phyloP scores from a whole-genome alignment of 2,329 filamentous ascomycete species.

The Penicillium sp. region DNA sequence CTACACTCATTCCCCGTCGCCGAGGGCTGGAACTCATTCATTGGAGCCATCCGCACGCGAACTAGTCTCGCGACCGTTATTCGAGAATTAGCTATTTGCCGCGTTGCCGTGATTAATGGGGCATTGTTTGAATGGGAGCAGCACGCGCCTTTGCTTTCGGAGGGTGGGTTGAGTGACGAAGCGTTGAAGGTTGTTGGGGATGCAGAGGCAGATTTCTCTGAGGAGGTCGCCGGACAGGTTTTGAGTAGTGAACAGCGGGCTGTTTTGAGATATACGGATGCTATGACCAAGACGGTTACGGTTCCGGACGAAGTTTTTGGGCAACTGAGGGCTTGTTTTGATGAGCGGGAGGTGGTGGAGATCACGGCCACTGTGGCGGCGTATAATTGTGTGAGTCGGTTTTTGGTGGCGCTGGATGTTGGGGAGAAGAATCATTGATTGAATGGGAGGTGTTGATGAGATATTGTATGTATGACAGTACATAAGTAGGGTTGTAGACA shows the following conservation, averaged over 20 bases:
- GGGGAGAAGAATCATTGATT: slow-evolving; percentile 44
- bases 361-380: slow-evolving; percentile 77
- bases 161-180: slow-evolving; percentile 58
- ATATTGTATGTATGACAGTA: neutral
- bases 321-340: slow-evolving; percentile 64
- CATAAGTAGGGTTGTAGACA: no score
- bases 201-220: slow-evolving; percentile 32
- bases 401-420: slow-evolving; percentile 78
- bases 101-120: slow-evolving; percentile 77
- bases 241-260: slow-evolving; percentile 68
- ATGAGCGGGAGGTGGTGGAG: slow-evolving; percentile 76
- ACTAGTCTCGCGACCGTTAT: slow-evolving; percentile 57
- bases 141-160: slow-evolving; percentile 73
- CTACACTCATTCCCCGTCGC: slow-evolving; percentile 60
- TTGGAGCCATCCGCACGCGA: slow-evolving; percentile 59
- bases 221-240: slow-evolving; percentile 30
- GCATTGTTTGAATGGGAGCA: slow-evolving; percentile 87
- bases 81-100: slow-evolving; percentile 78
- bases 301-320: slow-evolving; percentile 72
- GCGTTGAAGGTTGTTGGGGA: slow-evolving; percentile 42
- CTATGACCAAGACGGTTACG: slow-evolving; percentile 76
- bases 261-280: slow-evolving; percentile 75
- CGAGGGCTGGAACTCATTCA: slow-evolving; percentile 63
- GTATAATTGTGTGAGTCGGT: slow-evolving; percentile 85
- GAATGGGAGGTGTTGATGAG: neutral